Conservation (phyloP, 2,329 filamentous ascomycete genomes). For the Pochonia chlamydosporia region DNA sequence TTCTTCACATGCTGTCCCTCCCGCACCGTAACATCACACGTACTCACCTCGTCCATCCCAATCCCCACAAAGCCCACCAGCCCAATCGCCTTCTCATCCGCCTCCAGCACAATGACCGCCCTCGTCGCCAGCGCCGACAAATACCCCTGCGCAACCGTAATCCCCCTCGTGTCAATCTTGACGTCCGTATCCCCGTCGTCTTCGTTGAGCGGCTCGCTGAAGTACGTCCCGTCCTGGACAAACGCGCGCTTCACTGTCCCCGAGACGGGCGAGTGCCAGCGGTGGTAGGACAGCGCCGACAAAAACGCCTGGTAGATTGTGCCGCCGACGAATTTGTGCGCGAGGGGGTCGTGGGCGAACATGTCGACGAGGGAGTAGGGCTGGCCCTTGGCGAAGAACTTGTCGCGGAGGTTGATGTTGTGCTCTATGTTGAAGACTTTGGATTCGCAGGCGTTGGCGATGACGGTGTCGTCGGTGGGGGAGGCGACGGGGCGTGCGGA, state of each 20-base stretch:
- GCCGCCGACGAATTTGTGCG: constrained; percentile 52
- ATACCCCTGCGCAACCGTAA: constrained; percentile 56
- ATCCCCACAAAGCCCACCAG: constrained; percentile 65
- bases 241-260: constrained; percentile 54
- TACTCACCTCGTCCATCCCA: constrained; percentile 72
- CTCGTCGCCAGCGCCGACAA: constrained; percentile 62
- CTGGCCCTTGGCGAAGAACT: constrained; percentile 65
- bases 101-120: constrained; percentile 64
- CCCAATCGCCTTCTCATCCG: constrained; percentile 61
- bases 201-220: constrained; percentile 48
- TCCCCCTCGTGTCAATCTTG: constrained; percentile 34
- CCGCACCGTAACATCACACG: constrained; percentile 64
- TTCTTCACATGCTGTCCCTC: constrained; percentile 61
- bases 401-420: constrained; percentile 48
- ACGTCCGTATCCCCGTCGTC: constrained; percentile 20
- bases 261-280: constrained; percentile 65
- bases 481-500: constrained; percentile 50
- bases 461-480: constrained; percentile 45
- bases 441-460: constrained; percentile 62
- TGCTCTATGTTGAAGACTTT: constrained; percentile 47
- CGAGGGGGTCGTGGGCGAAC: constrained; percentile 49
- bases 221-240: constrained; percentile 61
- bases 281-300: constrained; percentile 61
- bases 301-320: constrained; percentile 69
- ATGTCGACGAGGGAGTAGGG: constrained; percentile 62